Conservation (phyloP, 176 grass and related monocot species). For the Oryza meyeriana region DNA sequence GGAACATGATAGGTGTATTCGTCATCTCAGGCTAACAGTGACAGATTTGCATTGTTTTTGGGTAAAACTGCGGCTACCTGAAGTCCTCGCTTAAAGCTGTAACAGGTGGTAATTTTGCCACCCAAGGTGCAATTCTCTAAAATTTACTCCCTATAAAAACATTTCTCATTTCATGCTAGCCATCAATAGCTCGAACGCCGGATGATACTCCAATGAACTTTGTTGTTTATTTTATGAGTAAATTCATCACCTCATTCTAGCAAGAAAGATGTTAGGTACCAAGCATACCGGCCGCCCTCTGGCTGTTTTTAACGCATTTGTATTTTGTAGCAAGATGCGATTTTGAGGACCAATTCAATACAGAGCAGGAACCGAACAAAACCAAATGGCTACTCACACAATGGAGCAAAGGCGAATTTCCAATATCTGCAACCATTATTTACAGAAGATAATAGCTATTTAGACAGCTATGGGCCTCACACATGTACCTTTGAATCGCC, state of each 20-base stretch:
- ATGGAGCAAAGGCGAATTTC: conserved; percentile 9
- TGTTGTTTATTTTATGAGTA: not conserved
- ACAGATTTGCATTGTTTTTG: too few relatives aligned
- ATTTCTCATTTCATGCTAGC: not conserved
- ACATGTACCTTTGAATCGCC: conserved; percentile 30
- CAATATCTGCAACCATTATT: conserved; percentile 49
- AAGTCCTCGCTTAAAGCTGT: too few relatives aligned
- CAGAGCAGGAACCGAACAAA: not conserved
- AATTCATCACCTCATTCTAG: not conserved
- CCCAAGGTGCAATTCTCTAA: not conserved
- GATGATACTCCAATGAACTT: not conserved
- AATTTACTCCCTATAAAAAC: not conserved
- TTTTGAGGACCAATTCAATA: not conserved
- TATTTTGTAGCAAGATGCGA: not conserved
- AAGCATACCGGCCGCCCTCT: not conserved
- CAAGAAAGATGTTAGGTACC: not conserved
- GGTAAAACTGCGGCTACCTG: not conserved
- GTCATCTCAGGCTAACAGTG: too few relatives aligned
- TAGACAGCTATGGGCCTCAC: conserved; percentile 16
- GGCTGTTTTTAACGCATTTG: not conserved
- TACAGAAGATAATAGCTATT: conserved; percentile 38
- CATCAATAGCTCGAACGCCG: not conserved
- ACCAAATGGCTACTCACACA: not conserved
- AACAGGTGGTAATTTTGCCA: not conserved
- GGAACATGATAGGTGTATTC: too few relatives aligned